Percentiles rank a stretch among this genome's conserved stretches.
These are phyloP conservation scores for Castanea mollissima DNA, from an alignment of 306 rosid genomes.

Conservation along the genomic window DNA sequence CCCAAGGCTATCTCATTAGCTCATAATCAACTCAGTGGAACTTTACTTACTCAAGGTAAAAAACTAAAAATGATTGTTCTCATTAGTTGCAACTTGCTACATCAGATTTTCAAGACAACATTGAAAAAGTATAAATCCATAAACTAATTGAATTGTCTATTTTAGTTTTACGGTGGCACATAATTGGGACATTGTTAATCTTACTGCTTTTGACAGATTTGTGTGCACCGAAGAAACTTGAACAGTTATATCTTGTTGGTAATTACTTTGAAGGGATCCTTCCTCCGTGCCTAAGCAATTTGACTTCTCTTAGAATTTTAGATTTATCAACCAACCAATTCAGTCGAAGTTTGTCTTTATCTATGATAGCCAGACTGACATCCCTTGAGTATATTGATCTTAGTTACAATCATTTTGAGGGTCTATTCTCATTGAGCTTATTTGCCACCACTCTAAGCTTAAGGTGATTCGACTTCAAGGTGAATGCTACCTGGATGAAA, in stretches of 20 bases:
- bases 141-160: too few species aligned
- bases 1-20: too few species aligned
- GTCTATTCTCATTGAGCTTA: conserved; percentile 19
- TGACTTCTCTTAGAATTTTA: neutral
- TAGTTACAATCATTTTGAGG: conserved; percentile 6
- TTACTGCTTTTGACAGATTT: conserved; percentile 4
- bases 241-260: neutral
- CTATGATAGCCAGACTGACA: conserved; percentile 9
- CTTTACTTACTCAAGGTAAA: too few species aligned
- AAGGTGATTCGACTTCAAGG: neutral
- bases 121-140: too few species aligned
- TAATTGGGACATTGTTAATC: too few species aligned
- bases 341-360: conserved; percentile 13
- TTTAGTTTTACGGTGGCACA: too few species aligned
- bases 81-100: too few species aligned
- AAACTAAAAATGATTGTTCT: too few species aligned
- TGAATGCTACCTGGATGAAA: too few species aligned
- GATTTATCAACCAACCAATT: neutral
- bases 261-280: neutral
- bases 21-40: too few species aligned
- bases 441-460: conserved; percentile 27
- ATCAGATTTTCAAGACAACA: too few species aligned
- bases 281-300: neutral
- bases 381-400: conserved; percentile 12
- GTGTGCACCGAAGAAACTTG: neutral